Evolutionary conservation across 768 basidiomycete species (phyloP).

Genomic region (Baorangia bicolor): DNA sequence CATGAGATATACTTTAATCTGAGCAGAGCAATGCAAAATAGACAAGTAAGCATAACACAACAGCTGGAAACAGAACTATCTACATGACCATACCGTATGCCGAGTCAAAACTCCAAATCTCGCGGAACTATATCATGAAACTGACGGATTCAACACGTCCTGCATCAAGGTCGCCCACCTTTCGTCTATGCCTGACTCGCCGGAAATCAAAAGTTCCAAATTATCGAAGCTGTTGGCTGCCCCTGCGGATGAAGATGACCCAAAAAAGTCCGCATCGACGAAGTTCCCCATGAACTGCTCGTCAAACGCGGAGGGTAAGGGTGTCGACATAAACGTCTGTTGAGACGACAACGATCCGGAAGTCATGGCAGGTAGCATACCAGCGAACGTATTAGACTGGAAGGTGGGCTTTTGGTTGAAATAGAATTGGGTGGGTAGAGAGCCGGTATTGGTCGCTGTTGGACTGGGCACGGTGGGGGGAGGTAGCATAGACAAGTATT

Average conservation of each 20-base stretch:
- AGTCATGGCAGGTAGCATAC: slow-evolving; percentile 2
- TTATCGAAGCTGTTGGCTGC: slow-evolving; percentile 24
- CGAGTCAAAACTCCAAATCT: background rate
- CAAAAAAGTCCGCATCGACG: slow-evolving; percentile 16
- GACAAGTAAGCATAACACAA: background rate
- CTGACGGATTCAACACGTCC: slow-evolving; percentile 46
- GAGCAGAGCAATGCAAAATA: slow-evolving; percentile 6
- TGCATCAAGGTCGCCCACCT: slow-evolving; percentile 69
- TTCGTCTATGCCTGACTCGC: slow-evolving; percentile 61
- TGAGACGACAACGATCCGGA: slow-evolving; percentile 3
- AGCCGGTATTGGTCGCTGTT: background rate
- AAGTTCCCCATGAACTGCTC: slow-evolving; percentile 20
- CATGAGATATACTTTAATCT: slow-evolving; percentile 21
- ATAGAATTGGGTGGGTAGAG: slow-evolving; percentile 12
- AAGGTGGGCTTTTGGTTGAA: slow-evolving; percentile 10
- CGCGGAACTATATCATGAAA: slow-evolving; percentile 5
- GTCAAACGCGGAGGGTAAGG: slow-evolving; percentile 10
- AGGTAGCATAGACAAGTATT: slow-evolving; percentile 49
- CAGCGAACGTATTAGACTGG: slow-evolving; percentile 7
- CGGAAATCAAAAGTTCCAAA: slow-evolving; percentile 51
- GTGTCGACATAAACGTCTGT: slow-evolving; percentile 8
- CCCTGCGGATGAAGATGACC: slow-evolving; percentile 5
- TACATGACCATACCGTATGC: background rate
- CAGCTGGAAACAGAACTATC: background rate
- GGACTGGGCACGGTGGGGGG: slow-evolving; percentile 29